Evolutionary conservation across 2,329 filamentous ascomycete genomes (phyloP), one percentile per base, ranked within the genome.

Genomic region (Gaeumannomyces tritici): DNA sequence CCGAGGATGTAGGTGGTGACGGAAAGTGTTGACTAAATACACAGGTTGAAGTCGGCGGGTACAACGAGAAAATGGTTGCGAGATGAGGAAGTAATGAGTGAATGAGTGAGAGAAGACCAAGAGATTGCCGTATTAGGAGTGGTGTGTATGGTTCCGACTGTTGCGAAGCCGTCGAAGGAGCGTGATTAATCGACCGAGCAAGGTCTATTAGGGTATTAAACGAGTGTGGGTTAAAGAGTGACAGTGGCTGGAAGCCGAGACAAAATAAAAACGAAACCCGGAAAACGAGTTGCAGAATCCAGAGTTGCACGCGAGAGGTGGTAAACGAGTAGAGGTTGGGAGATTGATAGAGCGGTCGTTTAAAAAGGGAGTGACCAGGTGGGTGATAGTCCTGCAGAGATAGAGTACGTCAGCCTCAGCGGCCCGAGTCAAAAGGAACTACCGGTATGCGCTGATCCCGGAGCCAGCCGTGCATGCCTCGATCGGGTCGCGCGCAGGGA

Each of bases 191-290:
- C 29, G 51, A 55, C 60, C 54, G 42, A 12, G 15, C 27, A 24
- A 66, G 65, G 66, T 66, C 63, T 76, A 79, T 83, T 83, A 84
- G 72, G 71, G 70, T 80, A 84, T 84, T 84, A 84, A 84, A 69
- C 18, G 82, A 84, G 77, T 73, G 82, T 83, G 76, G 69, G 71
- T 69, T 78, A 85, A 85, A 75, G 81, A 85, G 79, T 82, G 83
- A 82, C 79, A 71, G 75, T 79, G 80, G 80, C 77, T 77, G 76
- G 75, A 73, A 74, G 76, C 76, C 75, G 74, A 78, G 77, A 76
- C 66, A 72, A 68, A 70, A 68, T 67, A 69, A 71, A 73, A 69
- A 67, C 62, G 66, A 69, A 68, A 65, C 66, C 67, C 66, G 64
- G 64, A 63, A 55, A n/a, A 42, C 57, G 57, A 42, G 57, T 63